Evolutionary conservation across 345 rosid genomes (phyloP).

Genomic region (Salix udensis): DNA sequence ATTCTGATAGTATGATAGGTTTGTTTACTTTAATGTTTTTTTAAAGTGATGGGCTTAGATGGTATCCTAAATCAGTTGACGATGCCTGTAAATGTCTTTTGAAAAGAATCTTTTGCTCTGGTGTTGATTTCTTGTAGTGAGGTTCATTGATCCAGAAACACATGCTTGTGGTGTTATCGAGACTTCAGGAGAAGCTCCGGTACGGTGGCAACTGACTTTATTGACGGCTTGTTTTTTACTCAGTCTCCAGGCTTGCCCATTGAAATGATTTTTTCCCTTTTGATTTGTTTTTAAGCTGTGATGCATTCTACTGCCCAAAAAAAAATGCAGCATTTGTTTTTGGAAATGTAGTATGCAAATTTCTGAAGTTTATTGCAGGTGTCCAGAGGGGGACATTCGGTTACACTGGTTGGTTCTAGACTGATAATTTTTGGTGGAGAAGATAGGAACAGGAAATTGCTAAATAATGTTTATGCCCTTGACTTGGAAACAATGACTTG

Average conservation of each 20-base stretch:
- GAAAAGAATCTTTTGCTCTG: constrained; percentile 17
- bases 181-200: constrained; percentile 79
- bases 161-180: constrained; percentile 52
- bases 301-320: neutral
- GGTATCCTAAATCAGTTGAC: constrained; percentile 3
- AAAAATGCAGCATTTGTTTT: neutral
- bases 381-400: constrained; percentile 93
- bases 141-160: constrained; percentile 67
- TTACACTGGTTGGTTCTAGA: constrained; percentile 68
- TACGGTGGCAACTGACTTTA: constrained; percentile 17
- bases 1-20: constrained; percentile 63
- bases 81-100: constrained; percentile 7
- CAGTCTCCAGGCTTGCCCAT: neutral
- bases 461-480: constrained; percentile 74
- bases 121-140: constrained; percentile 47
- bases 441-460: constrained; percentile 67
- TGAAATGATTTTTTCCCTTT: neutral
- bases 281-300: neutral
- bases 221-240: neutral
- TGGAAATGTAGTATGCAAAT: constrained; percentile 12
- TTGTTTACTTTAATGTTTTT: constrained; percentile 21
- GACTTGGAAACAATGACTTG: constrained; percentile 85
- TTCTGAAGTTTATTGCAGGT: constrained; percentile 47
- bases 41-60: constrained; percentile 1
- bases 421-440: constrained; percentile 90